Base-by-base conservation (phyloP, 768 basidiomycete genomes). In the Rhizopogon vesiculosus region DNA sequence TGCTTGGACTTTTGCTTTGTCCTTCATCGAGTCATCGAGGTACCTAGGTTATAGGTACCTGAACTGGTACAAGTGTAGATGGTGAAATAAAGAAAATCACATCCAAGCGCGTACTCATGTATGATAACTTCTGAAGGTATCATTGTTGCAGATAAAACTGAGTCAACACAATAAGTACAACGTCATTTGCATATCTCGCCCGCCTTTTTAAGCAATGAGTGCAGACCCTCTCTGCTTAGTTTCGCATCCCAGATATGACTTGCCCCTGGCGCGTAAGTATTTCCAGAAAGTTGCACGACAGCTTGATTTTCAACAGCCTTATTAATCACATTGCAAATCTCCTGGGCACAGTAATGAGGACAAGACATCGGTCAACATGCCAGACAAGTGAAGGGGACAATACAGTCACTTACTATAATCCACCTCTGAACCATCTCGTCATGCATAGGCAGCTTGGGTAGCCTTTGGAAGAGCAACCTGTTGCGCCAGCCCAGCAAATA, bases 301-400 rank as follows among this genome's bases (percentile, higher is more conserved):
- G 29, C 13, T 19, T 42, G 19, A 13, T 22, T 48, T 55, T 28
- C 6, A 8, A 7, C 1, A 31, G 49, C 49, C 6, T 39, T 25
- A 25, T 55, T 38, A 12, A 55, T 55, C 16, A 55, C 25, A 19
- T 51, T 33, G 40, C 50, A 53, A 15, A 55, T 22, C n/a, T 55
- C 54, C 54, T 55, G 13, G 25, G 15, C 12, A 22, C 8, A 39
- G 13, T 2, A 33, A 33, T 10, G 22, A 22, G 25, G 3, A 48
- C 9, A 49, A 16, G 28, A 19, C 29, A 8, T 44, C 22, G 13
- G 28, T 18, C 13, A 55, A 46, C 28, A n/a, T n/a, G 28, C 6
- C 40, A 31, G n/a, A 28, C 3, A 7, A 22, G 19, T 1, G 6
- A 13, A 5, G 35, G 51, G 1, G 16, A 13, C 22, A 16, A 18